A percentile compares a stretch with the other conserved stretches of the same genome.
Conservation (phyloP, 106 monocot species). For the Triglochin maritima region DNA sequence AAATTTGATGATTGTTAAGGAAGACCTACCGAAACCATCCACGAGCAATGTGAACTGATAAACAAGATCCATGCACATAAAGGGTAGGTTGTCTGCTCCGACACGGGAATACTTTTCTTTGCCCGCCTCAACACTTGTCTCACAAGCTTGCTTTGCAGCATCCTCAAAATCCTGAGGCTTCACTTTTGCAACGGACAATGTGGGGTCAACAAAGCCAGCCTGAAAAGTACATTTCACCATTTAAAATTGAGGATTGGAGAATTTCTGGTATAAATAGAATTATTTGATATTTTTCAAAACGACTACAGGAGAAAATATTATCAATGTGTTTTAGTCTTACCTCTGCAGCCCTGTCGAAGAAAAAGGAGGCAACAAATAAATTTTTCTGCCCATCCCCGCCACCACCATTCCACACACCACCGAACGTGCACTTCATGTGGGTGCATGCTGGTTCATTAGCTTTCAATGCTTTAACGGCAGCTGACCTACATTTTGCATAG, state of each 20-base stretch:
- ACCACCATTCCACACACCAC: slow-evolving; percentile 93
- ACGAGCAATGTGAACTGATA: slow-evolving; percentile 25
- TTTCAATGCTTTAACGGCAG: slow-evolving; percentile 57
- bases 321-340: slow-evolving; percentile 11
- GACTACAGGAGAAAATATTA: no score
- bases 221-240: not conserved
- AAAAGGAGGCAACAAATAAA: slow-evolving; percentile 91
- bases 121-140: slow-evolving; percentile 10
- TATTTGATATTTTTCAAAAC: no score
- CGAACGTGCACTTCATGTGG: slow-evolving; percentile 91
- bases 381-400: slow-evolving; percentile 89
- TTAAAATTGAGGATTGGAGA: not conserved
- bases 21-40: slow-evolving; percentile 26
- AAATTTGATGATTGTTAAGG: not conserved
- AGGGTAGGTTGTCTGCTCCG: slow-evolving; percentile 13
- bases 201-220: slow-evolving; percentile 25
- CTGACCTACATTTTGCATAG: slow-evolving; percentile 57
- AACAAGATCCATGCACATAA: slow-evolving; percentile 28
- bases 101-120: slow-evolving; percentile 10
- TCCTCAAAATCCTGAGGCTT: slow-evolving; percentile 17
- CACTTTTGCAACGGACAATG: slow-evolving; percentile 9
- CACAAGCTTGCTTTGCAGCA: slow-evolving; percentile 25
- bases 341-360: slow-evolving; percentile 94
- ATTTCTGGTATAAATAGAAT: no score
- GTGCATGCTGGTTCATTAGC: slow-evolving; percentile 71